Evolutionary conservation across 2,329 filamentous ascomycete species (phyloP).

Genomic region (Ceratocystis colombiana): DNA sequence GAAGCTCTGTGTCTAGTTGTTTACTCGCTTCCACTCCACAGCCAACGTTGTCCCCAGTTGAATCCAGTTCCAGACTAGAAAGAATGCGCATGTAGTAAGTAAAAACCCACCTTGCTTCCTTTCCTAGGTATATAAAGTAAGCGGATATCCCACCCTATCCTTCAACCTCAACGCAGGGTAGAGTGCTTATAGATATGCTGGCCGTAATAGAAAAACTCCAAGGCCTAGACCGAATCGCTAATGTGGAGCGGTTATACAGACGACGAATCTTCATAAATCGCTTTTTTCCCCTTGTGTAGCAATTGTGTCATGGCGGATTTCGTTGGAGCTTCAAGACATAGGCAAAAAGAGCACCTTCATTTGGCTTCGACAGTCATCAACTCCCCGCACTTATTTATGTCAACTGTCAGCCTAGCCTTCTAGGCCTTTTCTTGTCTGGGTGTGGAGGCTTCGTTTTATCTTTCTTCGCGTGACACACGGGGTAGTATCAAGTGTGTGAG

Average conservation of each 20-base stretch:
- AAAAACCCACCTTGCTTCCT: not conserved
- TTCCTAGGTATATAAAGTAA: not conserved
- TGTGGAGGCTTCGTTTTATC: constrained; percentile 1
- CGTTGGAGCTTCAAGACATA: not conserved
- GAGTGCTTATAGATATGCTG: constrained; percentile 1
- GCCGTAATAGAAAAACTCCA: not conserved
- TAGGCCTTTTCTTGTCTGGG: constrained; percentile 9
- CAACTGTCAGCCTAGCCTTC: constrained; percentile 14
- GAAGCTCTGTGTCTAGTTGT: too few species aligned
- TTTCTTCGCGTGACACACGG: not conserved
- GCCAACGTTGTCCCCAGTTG: too few species aligned
- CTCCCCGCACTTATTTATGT: not conserved
- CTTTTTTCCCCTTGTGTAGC: constrained; percentile 13
- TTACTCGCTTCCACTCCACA: too few species aligned
- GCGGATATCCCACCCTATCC: not conserved
- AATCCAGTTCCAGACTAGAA: too few species aligned
- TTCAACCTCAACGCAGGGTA: not conserved
- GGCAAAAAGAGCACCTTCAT: not conserved
- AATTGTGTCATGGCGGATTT: constrained; percentile 11
- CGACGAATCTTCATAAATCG: not conserved
- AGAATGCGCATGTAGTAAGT: not conserved
- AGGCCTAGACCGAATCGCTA: not conserved
- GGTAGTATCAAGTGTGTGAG: not conserved
- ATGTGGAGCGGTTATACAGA: not conserved
- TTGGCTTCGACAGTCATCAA: not conserved